Conservation (phyloP, 768 basidiomycete species). For the Termitomyces sp. region DNA sequence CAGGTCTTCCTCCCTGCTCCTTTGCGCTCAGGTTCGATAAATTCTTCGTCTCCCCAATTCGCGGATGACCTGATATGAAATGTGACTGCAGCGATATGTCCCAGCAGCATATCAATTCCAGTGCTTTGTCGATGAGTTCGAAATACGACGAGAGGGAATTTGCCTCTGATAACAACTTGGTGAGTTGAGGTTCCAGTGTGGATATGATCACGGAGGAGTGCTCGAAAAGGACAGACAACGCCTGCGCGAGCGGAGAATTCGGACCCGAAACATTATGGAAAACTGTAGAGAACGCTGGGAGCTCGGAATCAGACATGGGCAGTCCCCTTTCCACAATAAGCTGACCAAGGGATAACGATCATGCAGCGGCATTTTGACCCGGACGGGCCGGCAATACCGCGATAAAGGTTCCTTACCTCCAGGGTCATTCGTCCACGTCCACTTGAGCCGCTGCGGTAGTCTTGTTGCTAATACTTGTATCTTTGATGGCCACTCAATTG, state of each 20-base stretch:
- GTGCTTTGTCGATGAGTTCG: conserved; percentile 50
- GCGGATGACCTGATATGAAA: conserved; percentile 83
- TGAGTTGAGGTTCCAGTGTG: conserved; percentile 48
- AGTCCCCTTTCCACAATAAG: background rate
- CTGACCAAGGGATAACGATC: background rate
- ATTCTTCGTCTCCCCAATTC: conserved; percentile 79
- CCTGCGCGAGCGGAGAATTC: conserved; percentile 29
- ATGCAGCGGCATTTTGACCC: no score
- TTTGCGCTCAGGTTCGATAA: conserved; percentile 71
- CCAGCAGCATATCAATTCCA: conserved; percentile 51
- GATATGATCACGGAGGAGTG: conserved; percentile 47
- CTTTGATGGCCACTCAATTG: conserved; percentile 28
- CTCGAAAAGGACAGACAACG: conserved; percentile 37
- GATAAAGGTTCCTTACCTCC: background rate
- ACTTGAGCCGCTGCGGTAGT: no score
- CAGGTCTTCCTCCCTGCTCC: conserved; percentile 61
- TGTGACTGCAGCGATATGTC: conserved; percentile 40
- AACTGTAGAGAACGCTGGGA: conserved; percentile 32
- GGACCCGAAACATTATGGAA: conserved; percentile 24
- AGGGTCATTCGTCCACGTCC: no score
- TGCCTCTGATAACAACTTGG: conserved; percentile 21
- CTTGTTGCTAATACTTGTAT: background rate
- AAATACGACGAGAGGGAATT: conserved; percentile 35
- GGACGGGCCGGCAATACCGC: conserved; percentile 2
- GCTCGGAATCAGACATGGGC: conserved; percentile 5